Base-by-base conservation (phyloP, 768 basidiomycete genomes). In the Auricularia sp. region DNA sequence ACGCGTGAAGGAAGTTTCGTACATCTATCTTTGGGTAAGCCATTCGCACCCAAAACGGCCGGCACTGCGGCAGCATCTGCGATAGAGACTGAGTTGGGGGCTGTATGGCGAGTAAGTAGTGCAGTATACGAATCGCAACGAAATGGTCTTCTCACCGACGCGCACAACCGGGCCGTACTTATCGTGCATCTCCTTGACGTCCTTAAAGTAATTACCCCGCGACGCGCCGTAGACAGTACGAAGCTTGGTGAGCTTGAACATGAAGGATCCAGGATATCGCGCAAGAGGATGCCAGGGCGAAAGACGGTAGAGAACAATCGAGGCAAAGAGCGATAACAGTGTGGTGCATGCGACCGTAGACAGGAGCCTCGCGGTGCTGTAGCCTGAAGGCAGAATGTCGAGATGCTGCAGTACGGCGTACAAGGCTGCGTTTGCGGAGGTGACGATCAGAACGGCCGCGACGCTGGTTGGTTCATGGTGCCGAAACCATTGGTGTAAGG, bases 1-100 rank as follows among this genome's bases (percentile, higher is more conserved):
- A 35, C 56, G 23, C 43, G 34, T 10, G 18, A 14, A 29, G 7
- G 23, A 12, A 68, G 29, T 14, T 70, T 18, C 64, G 71, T 71
- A 64, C 72, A 71, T 47, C 71, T 71, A 36, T 84, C 85, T 72
- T 86, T 86, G 0, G 83, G 79, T 16, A 84, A 73, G 6, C 83
- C 85, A 23, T 85, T 84, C 75, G 85, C 76, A 18, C 47, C 47
- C 6, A 51, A 18, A 60, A 85, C 67, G 3, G 80, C 77, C 1
- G 67, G 68, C 18, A 85, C 74, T 3, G 78, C 79, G 16, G 75
- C 72, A 3, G 72, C 76, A 65, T 82, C 77, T 44, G 78, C 70
- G 61, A 87, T 78, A 0, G 81, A 84, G 6, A 87, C 65, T 60
- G 85, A 84, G 61, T 87, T 87, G 1, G 83, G 85, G 61, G 23